Evolutionary conservation across 768 basidiomycete genomes (phyloP).

Genomic region (Trametes sanguinea): DNA sequence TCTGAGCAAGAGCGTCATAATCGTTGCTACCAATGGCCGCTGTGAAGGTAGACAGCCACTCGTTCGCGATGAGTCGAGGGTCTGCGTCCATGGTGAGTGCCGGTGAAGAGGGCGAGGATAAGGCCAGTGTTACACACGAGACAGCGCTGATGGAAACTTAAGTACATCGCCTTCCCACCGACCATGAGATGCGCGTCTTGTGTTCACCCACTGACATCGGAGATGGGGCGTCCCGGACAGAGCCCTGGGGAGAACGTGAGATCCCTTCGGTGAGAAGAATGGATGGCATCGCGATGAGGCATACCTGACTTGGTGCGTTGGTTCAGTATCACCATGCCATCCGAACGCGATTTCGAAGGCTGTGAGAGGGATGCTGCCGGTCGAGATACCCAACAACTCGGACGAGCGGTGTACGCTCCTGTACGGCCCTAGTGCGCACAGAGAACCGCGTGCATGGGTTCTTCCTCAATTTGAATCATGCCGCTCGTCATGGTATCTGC

Average conservation of each 20-base stretch:
- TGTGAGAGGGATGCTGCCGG: too few species aligned
- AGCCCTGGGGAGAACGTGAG: background rate
- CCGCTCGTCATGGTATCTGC: too few species aligned
- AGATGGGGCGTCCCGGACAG: background rate
- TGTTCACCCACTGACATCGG: background rate
- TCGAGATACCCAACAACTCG: too few species aligned
- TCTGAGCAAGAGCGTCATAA: conserved; percentile 24
- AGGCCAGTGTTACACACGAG: background rate
- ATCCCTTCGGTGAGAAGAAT: background rate
- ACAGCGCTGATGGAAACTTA: background rate
- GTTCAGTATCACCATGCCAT: too few species aligned
- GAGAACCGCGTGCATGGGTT: too few species aligned
- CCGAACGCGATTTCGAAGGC: too few species aligned
- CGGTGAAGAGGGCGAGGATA: too few species aligned
- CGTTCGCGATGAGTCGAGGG: conserved; percentile 19
- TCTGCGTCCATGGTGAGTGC: conserved; percentile 9
- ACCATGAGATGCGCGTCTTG: background rate
- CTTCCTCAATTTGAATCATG: too few species aligned
- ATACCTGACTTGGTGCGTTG: too few species aligned
- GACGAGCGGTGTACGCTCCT: too few species aligned
- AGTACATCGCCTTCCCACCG: conserved; percentile 1
- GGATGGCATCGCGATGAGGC: background rate
- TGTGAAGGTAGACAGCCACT: conserved; percentile 36
- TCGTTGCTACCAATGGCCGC: conserved; percentile 26
- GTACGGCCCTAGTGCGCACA: too few species aligned